Evolutionary conservation across 805 yeast genomes (phyloP).

Genomic region (Candida piceae): DNA sequence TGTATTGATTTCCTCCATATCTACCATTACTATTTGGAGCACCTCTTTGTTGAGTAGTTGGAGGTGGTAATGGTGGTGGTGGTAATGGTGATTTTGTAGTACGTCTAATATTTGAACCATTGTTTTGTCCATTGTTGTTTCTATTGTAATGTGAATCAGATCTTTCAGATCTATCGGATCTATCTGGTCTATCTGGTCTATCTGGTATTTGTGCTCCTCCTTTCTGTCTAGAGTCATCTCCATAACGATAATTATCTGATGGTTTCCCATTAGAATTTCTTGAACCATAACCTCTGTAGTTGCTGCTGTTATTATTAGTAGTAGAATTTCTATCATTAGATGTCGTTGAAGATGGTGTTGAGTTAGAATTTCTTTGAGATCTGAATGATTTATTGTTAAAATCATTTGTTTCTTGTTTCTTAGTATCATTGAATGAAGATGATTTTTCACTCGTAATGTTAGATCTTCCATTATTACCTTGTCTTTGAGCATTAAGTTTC

Average conservation of each 20-base stretch:
- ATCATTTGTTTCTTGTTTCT: neutral
- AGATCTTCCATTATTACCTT: conserved; percentile 2
- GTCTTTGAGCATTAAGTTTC: conserved; percentile 10
- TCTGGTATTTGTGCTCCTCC: no score
- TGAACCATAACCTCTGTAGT: no score
- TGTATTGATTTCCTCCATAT: neutral
- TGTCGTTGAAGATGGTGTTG: no score
- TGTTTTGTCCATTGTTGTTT: neutral
- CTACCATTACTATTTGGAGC: no score
- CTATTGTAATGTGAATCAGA: neutral
- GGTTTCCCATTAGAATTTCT: no score
- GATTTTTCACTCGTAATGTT: neutral
- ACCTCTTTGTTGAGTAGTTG: no score
- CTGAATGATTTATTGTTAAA: no score
- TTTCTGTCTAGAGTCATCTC: neutral
- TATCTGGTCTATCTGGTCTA: neutral
- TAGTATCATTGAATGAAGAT: neutral
- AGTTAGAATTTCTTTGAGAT: no score
- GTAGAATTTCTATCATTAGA: no score
- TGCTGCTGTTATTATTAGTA: no score
- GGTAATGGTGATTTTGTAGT: neutral
- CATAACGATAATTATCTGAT: no score
- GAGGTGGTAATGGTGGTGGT: conserved; percentile 12
- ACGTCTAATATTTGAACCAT: no score
- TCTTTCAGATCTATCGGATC: neutral